Evolutionary conservation across 169 alveolate species (phyloP), one percentile per base, ranked within the genome.

Genomic region (Eimeria necatrix): DNA sequence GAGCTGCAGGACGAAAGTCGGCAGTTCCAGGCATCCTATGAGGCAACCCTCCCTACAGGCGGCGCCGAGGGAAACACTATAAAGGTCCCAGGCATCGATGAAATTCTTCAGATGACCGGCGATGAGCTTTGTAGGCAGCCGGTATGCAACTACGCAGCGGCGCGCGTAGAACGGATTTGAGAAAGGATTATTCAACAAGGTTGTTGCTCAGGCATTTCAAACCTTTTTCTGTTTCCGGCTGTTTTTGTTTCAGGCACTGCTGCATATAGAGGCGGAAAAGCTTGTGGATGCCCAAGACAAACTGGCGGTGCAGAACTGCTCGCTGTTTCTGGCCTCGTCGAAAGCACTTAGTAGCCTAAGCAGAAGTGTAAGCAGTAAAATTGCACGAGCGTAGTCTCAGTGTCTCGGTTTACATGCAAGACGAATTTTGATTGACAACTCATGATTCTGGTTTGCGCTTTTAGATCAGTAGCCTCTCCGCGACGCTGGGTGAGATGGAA

Each of bases 71-170:
- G 51, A 60, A 68, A 49, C 89, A 80, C 2, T 9, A 68, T 71
- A 0, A 80, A 80, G 73, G 49, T 22, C 20, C 76, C 56, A 53
- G 91, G 64, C 18, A 59, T 84, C 56, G 78, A 84, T 6, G 53
- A 32, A 22, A 22, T 84, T 59, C 91, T 84, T 24, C 78, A 84
- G 59, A 84, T 84, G 91, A 24, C 91, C 0, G 51, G 91, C 52
- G 78, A 84, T 59, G 91, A 84, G 41, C 91, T 84, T 16, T 84
- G 91, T 76, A 56, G 76, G 7, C 91, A 84, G 78, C 91, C 91
- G 73, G 91, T 84, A 84, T 24, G 49, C n/a, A 80, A 20, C 89
- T 4, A 18, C 51, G 51, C 51, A 20, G 9, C 48, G 49, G 22
- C 68, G 68, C 68, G 2, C 2, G 41, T 2, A 32, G 41, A 2